phyloP scores from a whole-genome alignment of 352 stramenopile genomes.

The Globisporangium radiosum region DNA sequence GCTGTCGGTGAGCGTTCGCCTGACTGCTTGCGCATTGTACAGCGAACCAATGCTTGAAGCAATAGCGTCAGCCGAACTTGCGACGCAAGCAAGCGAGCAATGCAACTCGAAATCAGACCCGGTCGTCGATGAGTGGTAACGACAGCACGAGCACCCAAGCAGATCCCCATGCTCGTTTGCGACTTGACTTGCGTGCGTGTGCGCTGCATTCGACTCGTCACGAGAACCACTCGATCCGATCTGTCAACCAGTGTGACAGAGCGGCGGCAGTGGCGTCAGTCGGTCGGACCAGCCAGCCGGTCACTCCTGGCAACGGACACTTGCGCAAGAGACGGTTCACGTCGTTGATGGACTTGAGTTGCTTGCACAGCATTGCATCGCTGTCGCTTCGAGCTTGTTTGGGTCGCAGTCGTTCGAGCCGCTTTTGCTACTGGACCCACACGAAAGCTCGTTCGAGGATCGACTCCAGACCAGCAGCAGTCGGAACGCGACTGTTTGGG shows the following conservation, averaged over 20 bases:
- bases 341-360: too few relatives aligned
- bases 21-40: too few relatives aligned
- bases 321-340: not conserved
- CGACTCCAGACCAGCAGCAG: too few relatives aligned
- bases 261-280: slow-evolving; percentile 5
- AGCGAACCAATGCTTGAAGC: not conserved
- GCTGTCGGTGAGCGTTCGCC: not conserved
- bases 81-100: not conserved
- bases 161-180: too few relatives aligned
- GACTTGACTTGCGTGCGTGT: not conserved
- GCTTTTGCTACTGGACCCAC: too few relatives aligned
- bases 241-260: not conserved
- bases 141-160: not conserved
- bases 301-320: not conserved
- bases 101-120: not conserved
- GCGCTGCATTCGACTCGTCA: slow-evolving; percentile 5
- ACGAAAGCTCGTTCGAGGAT: too few relatives aligned
- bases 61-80: not conserved
- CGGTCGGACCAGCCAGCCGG: not conserved
- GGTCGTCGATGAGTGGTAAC: not conserved
- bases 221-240: slow-evolving; percentile 7
- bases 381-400: too few relatives aligned
- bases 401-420: too few relatives aligned
- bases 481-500: too few relatives aligned
- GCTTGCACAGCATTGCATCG: too few relatives aligned